phyloP scores from a whole-genome alignment of 768 basidiomycete genomes.

The Chalciporus pseudorubinellus region DNA sequence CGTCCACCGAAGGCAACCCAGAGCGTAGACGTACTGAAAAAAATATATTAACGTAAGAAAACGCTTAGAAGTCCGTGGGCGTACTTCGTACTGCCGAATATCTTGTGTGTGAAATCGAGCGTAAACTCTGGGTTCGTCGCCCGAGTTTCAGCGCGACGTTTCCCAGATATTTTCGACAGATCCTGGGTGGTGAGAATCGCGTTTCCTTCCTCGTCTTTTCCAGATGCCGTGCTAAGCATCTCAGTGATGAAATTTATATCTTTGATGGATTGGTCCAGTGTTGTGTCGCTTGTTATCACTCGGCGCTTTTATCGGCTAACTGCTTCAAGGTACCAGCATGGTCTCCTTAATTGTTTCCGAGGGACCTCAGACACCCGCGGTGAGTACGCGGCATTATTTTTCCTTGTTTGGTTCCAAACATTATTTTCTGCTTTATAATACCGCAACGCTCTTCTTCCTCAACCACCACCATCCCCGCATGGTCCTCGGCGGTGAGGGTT shows the following conservation, averaged over 20 bases:
- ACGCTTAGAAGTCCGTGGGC: too few relatives aligned
- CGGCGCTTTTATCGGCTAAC: too few relatives aligned
- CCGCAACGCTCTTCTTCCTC: too few relatives aligned
- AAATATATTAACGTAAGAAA: not conserved
- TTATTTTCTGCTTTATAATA: too few relatives aligned
- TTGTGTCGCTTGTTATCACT: too few relatives aligned
- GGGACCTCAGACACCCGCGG: too few relatives aligned
- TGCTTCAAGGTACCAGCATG: too few relatives aligned
- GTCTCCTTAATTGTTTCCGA: too few relatives aligned
- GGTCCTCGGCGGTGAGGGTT: too few relatives aligned
- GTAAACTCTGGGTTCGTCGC: constrained; percentile 56
- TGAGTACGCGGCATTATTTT: too few relatives aligned
- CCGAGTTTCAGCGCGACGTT: constrained; percentile 58
- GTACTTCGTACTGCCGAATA: constrained; percentile 69
- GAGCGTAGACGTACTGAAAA: constrained; percentile 56
- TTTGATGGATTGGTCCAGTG: constrained; percentile 55
- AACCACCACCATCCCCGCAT: too few relatives aligned
- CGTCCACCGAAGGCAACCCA: constrained; percentile 65
- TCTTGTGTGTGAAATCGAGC: constrained; percentile 47
- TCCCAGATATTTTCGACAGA: constrained; percentile 53
- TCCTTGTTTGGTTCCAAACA: too few relatives aligned
- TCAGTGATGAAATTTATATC: constrained; percentile 52
- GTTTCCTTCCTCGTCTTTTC: constrained; percentile 49
- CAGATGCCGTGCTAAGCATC: constrained; percentile 56
- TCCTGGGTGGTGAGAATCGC: constrained; percentile 54